These are phyloP conservation scores for Evernia prunastri DNA, from an alignment of 495 filamentous ascomycete species.

Conservation along the genomic window DNA sequence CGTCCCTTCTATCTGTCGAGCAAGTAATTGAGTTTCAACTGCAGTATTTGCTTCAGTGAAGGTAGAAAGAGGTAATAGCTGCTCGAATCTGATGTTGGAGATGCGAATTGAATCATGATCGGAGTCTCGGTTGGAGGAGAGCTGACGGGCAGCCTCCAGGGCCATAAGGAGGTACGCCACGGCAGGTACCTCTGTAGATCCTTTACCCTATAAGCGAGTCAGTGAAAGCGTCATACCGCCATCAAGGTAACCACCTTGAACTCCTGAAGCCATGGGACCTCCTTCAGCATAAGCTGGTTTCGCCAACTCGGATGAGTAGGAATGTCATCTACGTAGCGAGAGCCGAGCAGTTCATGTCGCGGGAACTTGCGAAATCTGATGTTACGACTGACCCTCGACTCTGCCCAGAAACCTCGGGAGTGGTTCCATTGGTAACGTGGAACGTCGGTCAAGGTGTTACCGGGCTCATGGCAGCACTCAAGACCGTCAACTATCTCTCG, in stretches of 20 bases:
- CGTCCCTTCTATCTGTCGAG: slow-evolving; percentile 2
- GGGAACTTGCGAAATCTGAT: slow-evolving; percentile 35
- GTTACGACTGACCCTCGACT: slow-evolving; percentile 43
- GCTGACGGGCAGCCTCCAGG: slow-evolving; percentile 20
- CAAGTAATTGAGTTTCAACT: slow-evolving; percentile 14
- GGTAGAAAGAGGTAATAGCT: background rate
- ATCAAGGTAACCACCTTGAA: slow-evolving; percentile 9
- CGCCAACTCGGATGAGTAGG: slow-evolving; percentile 19
- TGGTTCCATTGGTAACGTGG: slow-evolving; percentile 49
- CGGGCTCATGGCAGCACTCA: slow-evolving; percentile 3
- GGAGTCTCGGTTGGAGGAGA: background rate
- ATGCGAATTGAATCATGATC: background rate
- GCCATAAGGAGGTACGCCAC: slow-evolving; percentile 18
- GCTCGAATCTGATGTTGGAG: slow-evolving; percentile 9
- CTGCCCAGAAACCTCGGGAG: slow-evolving; percentile 37
- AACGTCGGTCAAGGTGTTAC: slow-evolving; percentile 22
- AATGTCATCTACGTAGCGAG: slow-evolving; percentile 23
- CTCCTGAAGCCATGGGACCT: slow-evolving; percentile 15
- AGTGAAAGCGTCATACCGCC: background rate
- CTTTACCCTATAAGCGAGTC: background rate
- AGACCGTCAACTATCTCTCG: slow-evolving; percentile 3
- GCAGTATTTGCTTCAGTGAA: background rate
- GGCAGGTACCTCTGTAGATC: background rate
- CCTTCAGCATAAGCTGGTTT: slow-evolving; percentile 17
- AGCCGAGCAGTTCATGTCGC: slow-evolving; percentile 45